Evolutionary conservation across 108 stramenopile genomes (phyloP).

Genomic region (Nitzschia sp.): DNA sequence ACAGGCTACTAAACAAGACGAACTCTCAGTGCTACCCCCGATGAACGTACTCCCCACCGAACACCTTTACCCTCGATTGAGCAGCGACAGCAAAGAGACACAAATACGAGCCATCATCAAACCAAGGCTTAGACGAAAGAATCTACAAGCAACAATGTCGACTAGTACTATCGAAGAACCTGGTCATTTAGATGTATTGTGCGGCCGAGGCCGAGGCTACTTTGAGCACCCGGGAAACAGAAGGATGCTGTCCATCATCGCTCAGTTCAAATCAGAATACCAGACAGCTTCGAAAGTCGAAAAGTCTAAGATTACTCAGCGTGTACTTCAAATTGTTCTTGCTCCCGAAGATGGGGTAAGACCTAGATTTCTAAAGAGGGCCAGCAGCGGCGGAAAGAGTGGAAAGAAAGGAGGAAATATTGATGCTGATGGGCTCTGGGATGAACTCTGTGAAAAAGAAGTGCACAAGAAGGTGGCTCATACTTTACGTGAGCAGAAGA

Average conservation of each 20-base stretch:
- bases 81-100: too few species aligned
- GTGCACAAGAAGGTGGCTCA: slow-evolving; percentile 9
- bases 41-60: too few species aligned
- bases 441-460: not conserved
- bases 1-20: too few species aligned
- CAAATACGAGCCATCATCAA: too few species aligned
- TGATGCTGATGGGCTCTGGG: not conserved
- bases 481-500: slow-evolving; percentile 10
- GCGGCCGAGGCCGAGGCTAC: slow-evolving; percentile 20
- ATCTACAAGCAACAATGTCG: too few species aligned
- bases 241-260: slow-evolving; percentile 15
- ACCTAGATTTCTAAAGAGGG: slow-evolving; percentile 17
- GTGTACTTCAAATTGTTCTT: slow-evolving; percentile 17
- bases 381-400: too few species aligned
- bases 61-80: too few species aligned
- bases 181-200: slow-evolving; percentile 1
- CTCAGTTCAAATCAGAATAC: slow-evolving; percentile 8
- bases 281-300: slow-evolving; percentile 9
- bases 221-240: slow-evolving; percentile 24
- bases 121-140: too few species aligned
- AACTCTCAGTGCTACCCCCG: too few species aligned
- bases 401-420: not conserved
- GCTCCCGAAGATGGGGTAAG: slow-evolving; percentile 12
- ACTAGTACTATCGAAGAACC: not conserved
- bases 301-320: slow-evolving; percentile 14